phyloP scores from a whole-genome alignment of 352 stramenopile genomes.

The Pythium sp. region DNA sequence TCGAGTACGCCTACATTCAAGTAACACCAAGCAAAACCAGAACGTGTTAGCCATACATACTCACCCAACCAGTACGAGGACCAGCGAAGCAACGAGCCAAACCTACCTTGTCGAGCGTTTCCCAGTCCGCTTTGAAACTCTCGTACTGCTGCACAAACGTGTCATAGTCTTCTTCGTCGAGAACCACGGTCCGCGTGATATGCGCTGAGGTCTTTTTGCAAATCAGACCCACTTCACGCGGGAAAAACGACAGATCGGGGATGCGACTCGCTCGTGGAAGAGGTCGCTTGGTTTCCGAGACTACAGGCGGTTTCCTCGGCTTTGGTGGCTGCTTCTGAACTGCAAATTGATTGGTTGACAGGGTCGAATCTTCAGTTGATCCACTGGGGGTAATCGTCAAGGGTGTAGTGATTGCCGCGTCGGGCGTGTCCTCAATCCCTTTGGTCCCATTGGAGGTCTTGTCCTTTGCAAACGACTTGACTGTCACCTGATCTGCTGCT shows the following conservation, averaged over 20 bases:
- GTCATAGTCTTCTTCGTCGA: slow-evolving; percentile 63
- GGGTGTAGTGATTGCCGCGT: not conserved
- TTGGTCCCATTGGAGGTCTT: not conserved
- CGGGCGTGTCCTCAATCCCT: not conserved
- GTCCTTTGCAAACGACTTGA: not conserved
- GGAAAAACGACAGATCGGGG: slow-evolving; percentile 55
- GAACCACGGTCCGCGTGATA: slow-evolving; percentile 48
- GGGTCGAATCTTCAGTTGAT: not conserved
- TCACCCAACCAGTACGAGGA: not conserved
- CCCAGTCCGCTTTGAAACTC: slow-evolving; percentile 49
- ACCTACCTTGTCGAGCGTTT: slow-evolving; percentile 66
- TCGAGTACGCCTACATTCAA: slow-evolving; percentile 36
- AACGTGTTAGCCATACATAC: not conserved
- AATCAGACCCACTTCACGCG: slow-evolving; percentile 40
- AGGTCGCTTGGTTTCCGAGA: slow-evolving; percentile 17
- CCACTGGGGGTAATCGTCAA: not conserved
- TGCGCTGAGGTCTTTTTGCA: slow-evolving; percentile 51
- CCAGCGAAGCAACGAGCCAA: not conserved
- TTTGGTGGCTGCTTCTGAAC: not conserved
- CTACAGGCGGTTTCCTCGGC: not conserved
- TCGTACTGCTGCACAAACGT: slow-evolving; percentile 53
- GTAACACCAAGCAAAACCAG: not conserved
- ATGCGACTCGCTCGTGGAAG: slow-evolving; percentile 35
- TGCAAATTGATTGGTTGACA: not conserved
- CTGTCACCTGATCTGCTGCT: not conserved